Evolutionary conservation across 208 protist genomes (phyloP).

Genomic region (Trypanosoma rangeli): DNA sequence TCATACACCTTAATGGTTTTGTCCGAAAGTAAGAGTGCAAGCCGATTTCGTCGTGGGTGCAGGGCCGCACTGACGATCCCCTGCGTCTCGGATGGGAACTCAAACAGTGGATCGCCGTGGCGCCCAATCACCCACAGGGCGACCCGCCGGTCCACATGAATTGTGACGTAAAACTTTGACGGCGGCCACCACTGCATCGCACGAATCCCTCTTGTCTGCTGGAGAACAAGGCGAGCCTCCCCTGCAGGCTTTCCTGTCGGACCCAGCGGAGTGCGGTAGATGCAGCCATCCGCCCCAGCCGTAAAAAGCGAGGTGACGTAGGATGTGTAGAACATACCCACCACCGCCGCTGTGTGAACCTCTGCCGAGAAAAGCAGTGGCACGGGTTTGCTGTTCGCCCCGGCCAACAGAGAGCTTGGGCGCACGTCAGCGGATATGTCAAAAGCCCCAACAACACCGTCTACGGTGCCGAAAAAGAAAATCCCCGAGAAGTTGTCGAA

Average conservation of each 20-base stretch:
- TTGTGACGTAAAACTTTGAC: conserved; percentile 61
- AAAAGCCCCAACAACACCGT: conserved; percentile 68
- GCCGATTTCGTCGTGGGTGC: conserved; percentile 38
- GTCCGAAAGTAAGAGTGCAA: conserved; percentile 66
- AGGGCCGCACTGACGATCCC: conserved; percentile 73
- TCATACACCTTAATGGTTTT: conserved; percentile 79
- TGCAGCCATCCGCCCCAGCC: conserved; percentile 49
- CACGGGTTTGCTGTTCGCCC: conserved; percentile 46
- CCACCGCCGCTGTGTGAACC: conserved; percentile 47
- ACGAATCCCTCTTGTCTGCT: conserved; percentile 36
- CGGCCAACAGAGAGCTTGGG: conserved; percentile 43
- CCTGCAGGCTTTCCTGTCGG: conserved; percentile 23
- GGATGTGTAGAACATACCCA: conserved; percentile 51
- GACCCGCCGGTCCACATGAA: conserved; percentile 75
- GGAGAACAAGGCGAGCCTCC: conserved; percentile 27
- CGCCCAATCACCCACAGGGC: conserved; percentile 74
- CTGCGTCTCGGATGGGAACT: conserved; percentile 76
- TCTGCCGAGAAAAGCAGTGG: conserved; percentile 40
- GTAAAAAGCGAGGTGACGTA: conserved; percentile 60
- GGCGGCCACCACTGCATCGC: conserved; percentile 45
- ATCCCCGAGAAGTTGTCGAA: conserved; percentile 47
- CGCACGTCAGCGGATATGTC: conserved; percentile 61
- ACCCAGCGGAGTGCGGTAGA: conserved; percentile 49
- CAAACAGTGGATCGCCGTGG: conserved; percentile 57
- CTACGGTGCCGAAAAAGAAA: conserved; percentile 71